Evolutionary conservation across 208 protist species (phyloP).

Genomic region (Leishmania martiniquensis): DNA sequence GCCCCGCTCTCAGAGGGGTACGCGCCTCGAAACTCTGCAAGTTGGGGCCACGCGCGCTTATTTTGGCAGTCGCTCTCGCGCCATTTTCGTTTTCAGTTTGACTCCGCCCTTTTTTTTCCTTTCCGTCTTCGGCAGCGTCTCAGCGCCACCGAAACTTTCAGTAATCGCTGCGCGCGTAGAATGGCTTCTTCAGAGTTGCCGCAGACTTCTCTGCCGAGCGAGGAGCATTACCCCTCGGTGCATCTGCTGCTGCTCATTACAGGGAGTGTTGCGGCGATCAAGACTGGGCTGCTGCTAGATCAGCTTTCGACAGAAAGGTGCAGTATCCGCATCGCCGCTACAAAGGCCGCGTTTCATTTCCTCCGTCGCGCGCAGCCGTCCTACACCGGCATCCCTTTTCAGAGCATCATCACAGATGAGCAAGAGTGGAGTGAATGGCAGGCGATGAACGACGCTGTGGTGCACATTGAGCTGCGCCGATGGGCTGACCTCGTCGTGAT

Average conservation of each 20-base stretch:
- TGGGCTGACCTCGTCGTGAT: constrained; percentile 97
- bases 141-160: not conserved
- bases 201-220: constrained; percentile 1
- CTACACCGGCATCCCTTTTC: constrained; percentile 58
- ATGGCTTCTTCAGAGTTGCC: not conserved
- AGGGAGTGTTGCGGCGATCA: constrained; percentile 90
- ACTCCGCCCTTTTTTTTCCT: not conserved
- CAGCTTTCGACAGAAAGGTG: constrained; percentile 66
- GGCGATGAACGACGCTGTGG: constrained; percentile 86
- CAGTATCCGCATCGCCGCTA: constrained; percentile 85
- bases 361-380: constrained; percentile 67
- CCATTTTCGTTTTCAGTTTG: no score
- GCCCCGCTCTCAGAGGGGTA: not conserved
- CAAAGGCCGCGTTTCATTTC: constrained; percentile 79
- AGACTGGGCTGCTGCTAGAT: constrained; percentile 82
- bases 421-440: constrained; percentile 86
- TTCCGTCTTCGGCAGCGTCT: not conserved
- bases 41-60: no score
- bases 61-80: no score
- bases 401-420: constrained; percentile 86
- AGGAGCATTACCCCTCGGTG: constrained; percentile 50
- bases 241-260: constrained; percentile 86
- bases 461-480: constrained; percentile 93
- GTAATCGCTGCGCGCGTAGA: not conserved
- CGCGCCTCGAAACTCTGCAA: no score